Evolutionary conservation across 208 protist species (phyloP), one percentile per base, ranked within the genome.

Genomic region (Trypanosoma theileri): DNA sequence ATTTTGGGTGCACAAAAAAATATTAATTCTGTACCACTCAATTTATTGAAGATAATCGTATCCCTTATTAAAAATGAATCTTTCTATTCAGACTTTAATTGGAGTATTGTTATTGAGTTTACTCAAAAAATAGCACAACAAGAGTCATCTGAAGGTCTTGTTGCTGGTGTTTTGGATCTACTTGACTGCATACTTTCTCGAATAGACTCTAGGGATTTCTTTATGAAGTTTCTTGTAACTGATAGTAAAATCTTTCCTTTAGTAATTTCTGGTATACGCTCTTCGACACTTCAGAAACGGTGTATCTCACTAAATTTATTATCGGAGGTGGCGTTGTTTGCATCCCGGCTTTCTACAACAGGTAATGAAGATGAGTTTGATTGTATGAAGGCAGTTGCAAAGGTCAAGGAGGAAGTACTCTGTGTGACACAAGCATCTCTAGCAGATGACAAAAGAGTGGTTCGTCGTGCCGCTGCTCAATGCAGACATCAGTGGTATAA

Each of bases 401-500:
- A 35, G 26, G 17, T 60, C 21, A 64, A 35, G 17, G 64, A 69
- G n/a, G 52, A 59, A n/a, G 75, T 92, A 21, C 62, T 92, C 4
- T n/a, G 52, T 17, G 40, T 55, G 17, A 69, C 79, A 14, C 73
- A 85, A 60, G 56, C 4, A 17, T 59, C 72, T n/a, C 61, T 93
- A 8, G 65, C 61, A 14, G 84, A 93, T 65, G 71, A 75, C 48
- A 93, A 93, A 70, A 68, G 87, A 10, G 60, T 75, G 26, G 84
- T 89, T 19, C 87, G 87, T 28, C 77, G 76, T 42, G 82, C 81
- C 21, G 77, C 87, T 9, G 81, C 68, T 19, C 61, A 80, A 11
- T 93, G 87, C 66, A 50, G 71, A n/a, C 77, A 87, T 51, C 69
- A 77, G 55, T 91, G 86, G 86, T 77, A 65, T 70, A 86, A 86